Evolutionary conservation across 192 early-diverging fungal genomes (phyloP), one percentile per base, ranked within the genome.

Genomic region (Diversispora epigaea): DNA sequence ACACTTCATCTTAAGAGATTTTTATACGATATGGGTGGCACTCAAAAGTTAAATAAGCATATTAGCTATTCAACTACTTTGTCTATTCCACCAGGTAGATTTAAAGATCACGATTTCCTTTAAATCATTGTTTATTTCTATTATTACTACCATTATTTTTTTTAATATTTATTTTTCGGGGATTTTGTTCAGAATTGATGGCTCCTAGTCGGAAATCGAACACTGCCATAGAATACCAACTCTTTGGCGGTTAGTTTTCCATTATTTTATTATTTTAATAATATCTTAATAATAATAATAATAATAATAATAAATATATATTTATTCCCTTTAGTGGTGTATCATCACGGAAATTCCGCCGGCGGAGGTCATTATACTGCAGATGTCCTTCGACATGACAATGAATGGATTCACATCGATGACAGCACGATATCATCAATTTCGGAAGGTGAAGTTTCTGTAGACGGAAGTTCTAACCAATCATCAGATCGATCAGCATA

Each of bases 311-410:
- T 32, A 32, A 32, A 32, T 32, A 32, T 32, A 1, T 32, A 32
- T 32, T 32, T 32, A 32, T n/a, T 44, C 17, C 25, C 19, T 22
- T 61, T 47, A 73, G 97, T 96, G 47, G 93, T 99, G 7, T 95
- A 98, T 79, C 98, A 99, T 83, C 98, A 98, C 79, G 96, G 98
- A 4, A 80, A 80, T 58, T 84, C 85, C 32, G 92, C 95, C 17
- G 89, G 85, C 14, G 96, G 95, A 44, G 98, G 98, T 8, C 98
- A 99, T 77, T 99, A 99, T 82, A 99, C 98, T 3, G 96, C 94
- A 84, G 94, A 96, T 83, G 85, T 99, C 6, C 75, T 85, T 66
- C 84, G 91, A 63, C 83, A 89, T 9, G 84, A 85, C 61, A 80
- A 86, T 50, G 85, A 91, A 71, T 99, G 98, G 98, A 86, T 96